Base-by-base conservation (phyloP, 805 yeast species). In the Ogataea wickerhamii region DNA sequence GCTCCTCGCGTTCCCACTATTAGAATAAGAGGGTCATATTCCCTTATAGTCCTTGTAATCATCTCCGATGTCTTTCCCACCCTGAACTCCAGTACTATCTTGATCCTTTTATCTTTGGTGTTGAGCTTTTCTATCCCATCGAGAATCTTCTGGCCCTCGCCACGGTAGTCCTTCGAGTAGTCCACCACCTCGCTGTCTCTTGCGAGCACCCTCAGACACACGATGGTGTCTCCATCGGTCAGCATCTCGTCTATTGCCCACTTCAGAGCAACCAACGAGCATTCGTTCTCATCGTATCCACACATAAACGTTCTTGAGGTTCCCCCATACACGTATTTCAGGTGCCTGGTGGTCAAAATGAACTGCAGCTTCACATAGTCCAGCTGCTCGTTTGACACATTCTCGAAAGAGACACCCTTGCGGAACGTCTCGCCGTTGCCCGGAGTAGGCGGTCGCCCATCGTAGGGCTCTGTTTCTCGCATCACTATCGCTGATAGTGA, bases 171-270 rank as follows among this genome's bases (percentile, higher is more conserved):
- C 12, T 41, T 36, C 5, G 37, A 20, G 34, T 49, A 47, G 3
- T 55, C 56, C 14, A 27, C 35, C 41, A 50, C 27, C 10, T 40
- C 44, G 16, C 51, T 45, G 25, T 56, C 60, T 18, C 61, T 60
- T 4, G 70, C 64, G 4, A 72, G 49, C 4, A 68, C 76, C 21
- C 71, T 55, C 14, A 72, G 47, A 26, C 73, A 66, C 2, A 73
- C 68, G 5, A 73, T 47, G 16, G 69, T 72, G 44, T 72, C 77
- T 16, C 71, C 70, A 39, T 72, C 73, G 18, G 55, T 60, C 13
- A 66, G 54, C 38, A 72, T 54, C 40, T 71, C 68, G 27, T 66
- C 69, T 4, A 73, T 44, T 2, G 71, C 56, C 76, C 76, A 72
- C 32, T 58, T 64, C 18, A 72, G 45, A 4, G 74, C 74, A 10